phyloP scores from a whole-genome alignment of 2,329 filamentous ascomycete species.

The Fulvia fulva region DNA sequence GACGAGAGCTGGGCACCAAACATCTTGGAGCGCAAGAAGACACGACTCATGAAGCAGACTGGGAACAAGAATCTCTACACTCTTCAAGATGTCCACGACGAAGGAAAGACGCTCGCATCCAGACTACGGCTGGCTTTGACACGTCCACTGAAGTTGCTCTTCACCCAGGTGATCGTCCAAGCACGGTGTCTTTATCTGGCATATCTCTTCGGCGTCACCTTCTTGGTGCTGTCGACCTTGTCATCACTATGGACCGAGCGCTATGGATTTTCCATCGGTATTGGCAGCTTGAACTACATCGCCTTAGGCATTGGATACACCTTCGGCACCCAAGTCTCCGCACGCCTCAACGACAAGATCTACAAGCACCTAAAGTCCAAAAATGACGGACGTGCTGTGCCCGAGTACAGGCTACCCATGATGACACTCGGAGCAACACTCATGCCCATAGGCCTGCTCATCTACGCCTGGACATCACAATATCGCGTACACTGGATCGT shows the following conservation, averaged over 20 bases:
- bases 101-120: background rate
- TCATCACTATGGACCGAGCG: conserved; percentile 49
- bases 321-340: conserved; percentile 41
- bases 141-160: conserved; percentile 50
- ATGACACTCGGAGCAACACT: conserved; percentile 47
- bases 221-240: conserved; percentile 56
- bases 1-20: conserved; percentile 62
- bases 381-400: conserved; percentile 29
- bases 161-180: conserved; percentile 55
- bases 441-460: conserved; percentile 24
- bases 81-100: conserved; percentile 21
- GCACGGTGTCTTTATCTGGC: conserved; percentile 47
- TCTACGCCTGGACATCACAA: conserved; percentile 26
- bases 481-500: conserved; percentile 24
- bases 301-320: conserved; percentile 52
- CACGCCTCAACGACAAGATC: background rate
- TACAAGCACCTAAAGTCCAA: conserved; percentile 3
- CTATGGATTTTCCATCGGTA: conserved; percentile 52
- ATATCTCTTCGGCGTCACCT: conserved; percentile 55
- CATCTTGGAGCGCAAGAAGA: conserved; percentile 56
- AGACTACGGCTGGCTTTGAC: conserved; percentile 36
- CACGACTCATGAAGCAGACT: conserved; percentile 44
- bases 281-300: conserved; percentile 57
- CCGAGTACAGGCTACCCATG: conserved; percentile 43
- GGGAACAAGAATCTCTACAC: conserved; percentile 23